Evolutionary conservation across 352 stramenopile genomes (phyloP), one percentile per base, ranked within the genome.

Genomic region (Pythium sp.): DNA sequence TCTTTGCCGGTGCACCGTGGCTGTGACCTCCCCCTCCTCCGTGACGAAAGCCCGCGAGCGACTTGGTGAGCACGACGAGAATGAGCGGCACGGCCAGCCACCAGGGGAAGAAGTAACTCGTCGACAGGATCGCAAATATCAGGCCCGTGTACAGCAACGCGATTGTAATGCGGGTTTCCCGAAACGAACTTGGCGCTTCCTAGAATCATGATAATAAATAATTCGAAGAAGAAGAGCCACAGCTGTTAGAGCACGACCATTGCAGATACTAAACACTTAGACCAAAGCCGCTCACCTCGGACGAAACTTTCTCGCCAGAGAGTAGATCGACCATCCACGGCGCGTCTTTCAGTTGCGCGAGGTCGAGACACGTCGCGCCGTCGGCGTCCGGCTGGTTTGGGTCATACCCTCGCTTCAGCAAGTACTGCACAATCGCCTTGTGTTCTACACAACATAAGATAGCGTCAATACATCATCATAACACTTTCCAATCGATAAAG

Each of bases 71-170:
- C 24, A 88, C 59, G 12, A 91, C 36, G 6, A 80, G 57, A 43
- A 94, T 89, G 20, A 93, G 64, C 6, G 84, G 84, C 36, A 92
- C 28, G 0, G 82, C 73, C 3, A 93, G 61, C 72, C 84, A 94
- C 82, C 83, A 94, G 24, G 84, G 78, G n/a, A 90, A 62, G 58
- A 75, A 85, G 55, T 91, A 90, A 41, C 77, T 88, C 3, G 82
- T 89, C 11, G 74, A 71, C 15, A 94, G 56, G 62, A 91, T 80
- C 1, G 65, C 72, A 20, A 87, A 73, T n/a, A 91, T 58, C 26
- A 87, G 30, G 0, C 68, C 30, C 0, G 72, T 75, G 68, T 92
- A 89, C 15, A 89, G 57, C 2, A 93, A 36, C 12, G 79, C 70
- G 32, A 90, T 76, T 46, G 75, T 71, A n/a, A 77, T 56, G 0